These are phyloP conservation scores for Dendrocalamus sinicus DNA, from an alignment of 176 grass and related monocot species.

Conservation along the genomic window DNA sequence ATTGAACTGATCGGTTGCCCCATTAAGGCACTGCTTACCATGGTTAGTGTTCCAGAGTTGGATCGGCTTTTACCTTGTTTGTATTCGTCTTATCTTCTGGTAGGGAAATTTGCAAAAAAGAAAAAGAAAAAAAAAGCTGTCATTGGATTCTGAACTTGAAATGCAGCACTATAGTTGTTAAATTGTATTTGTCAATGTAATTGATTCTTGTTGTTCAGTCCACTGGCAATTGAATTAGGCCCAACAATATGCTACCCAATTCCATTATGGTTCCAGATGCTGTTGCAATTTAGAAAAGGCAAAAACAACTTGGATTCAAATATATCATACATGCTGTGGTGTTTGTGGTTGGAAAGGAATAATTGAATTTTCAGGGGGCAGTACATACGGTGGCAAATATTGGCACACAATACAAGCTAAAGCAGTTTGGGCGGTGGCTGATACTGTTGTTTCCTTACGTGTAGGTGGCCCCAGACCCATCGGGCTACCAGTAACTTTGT, in stretches of 20 bases:
- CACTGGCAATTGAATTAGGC: not conserved
- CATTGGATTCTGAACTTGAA: constrained; percentile 18
- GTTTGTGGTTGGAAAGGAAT: not conserved
- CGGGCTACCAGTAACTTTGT: too few species aligned
- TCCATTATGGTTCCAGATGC: not conserved
- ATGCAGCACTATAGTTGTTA: not conserved
- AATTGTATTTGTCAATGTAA: not conserved
- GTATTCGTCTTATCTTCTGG: not conserved
- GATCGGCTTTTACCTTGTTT: not conserved
- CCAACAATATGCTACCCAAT: not conserved
- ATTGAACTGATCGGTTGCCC: not conserved
- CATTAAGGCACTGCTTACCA: not conserved
- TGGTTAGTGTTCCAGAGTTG: not conserved
- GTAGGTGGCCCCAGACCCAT: too few species aligned
- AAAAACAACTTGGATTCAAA: not conserved
- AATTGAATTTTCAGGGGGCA: not conserved
- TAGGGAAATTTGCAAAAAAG: not conserved
- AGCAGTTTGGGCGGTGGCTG: not conserved
- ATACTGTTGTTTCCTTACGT: not conserved
- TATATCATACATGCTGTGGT: not conserved
- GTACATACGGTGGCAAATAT: not conserved
- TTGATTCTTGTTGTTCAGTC: not conserved
- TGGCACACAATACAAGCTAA: not conserved
- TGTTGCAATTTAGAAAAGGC: not conserved
- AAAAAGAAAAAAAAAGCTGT: not conserved